Evolutionary conservation across 2,329 filamentous ascomycete species (phyloP).

Genomic region (Allantophomopsis cytisporea): DNA sequence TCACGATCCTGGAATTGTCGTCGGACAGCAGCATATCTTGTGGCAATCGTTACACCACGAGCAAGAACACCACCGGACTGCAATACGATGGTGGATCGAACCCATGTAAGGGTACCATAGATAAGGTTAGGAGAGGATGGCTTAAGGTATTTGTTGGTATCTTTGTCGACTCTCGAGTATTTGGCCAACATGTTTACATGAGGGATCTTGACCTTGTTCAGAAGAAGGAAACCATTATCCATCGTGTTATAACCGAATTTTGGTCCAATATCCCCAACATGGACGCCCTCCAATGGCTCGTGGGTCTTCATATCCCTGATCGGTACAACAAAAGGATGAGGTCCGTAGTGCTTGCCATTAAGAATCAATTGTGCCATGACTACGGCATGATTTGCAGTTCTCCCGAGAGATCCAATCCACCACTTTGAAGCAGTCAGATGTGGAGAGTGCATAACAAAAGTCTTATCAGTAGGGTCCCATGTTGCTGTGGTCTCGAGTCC

Average conservation of each 20-base stretch:
- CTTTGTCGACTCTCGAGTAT: conserved; percentile 56
- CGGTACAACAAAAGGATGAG: conserved; percentile 68
- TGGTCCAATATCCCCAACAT: conserved; percentile 70
- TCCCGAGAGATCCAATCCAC: conserved; percentile 72
- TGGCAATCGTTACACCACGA: conserved; percentile 65
- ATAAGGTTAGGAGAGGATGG: conserved; percentile 54
- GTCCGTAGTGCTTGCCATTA: conserved; percentile 53
- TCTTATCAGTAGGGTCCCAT: conserved; percentile 62
- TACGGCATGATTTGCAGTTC: conserved; percentile 63
- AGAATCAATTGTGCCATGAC: conserved; percentile 69
- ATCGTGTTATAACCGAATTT: conserved; percentile 72
- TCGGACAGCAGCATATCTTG: conserved; percentile 58
- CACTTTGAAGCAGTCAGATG: conserved; percentile 66
- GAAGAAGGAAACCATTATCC: conserved; percentile 70
- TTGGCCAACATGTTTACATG: conserved; percentile 60
- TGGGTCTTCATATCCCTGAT: conserved; percentile 60
- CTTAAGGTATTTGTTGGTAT: conserved; percentile 53
- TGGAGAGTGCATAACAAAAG: conserved; percentile 62
- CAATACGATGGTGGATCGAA: conserved; percentile 60
- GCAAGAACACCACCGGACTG: conserved; percentile 60
- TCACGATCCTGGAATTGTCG: conserved; percentile 71
- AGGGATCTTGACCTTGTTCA: conserved; percentile 65
- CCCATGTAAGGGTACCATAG: conserved; percentile 66
- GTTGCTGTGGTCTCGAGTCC: conserved; percentile 34
- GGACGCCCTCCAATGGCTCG: conserved; percentile 51